Conservation (phyloP, 2,329 filamentous ascomycete species). For the Alternaria atra region DNA sequence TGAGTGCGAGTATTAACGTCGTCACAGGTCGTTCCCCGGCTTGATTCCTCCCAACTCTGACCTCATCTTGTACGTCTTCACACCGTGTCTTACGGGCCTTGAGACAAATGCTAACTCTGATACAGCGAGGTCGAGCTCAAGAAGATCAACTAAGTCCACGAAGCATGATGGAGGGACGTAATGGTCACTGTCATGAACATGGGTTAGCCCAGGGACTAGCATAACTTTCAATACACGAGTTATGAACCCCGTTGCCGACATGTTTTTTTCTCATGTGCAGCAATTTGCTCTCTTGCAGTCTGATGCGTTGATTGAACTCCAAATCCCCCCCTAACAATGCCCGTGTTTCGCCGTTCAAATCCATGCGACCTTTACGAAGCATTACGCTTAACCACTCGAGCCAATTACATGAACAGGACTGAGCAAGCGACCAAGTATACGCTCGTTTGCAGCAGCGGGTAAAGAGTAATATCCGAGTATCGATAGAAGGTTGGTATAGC, state of each 20-base stretch:
- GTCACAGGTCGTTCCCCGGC: conserved; percentile 74
- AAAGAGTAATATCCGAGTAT: no score
- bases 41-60: conserved; percentile 77
- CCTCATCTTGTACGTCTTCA: conserved; percentile 78
- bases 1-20: conserved; percentile 5
- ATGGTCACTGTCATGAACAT: background rate
- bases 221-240: background rate
- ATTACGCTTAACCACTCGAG: background rate
- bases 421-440: no score
- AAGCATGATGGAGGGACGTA: background rate
- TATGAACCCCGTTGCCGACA: background rate
- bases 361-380: background rate
- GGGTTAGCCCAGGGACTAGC: background rate
- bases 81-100: background rate
- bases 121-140: conserved; percentile 46
- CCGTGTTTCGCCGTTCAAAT: no score
- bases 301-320: background rate
- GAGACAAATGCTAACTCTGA: conserved; percentile 9
- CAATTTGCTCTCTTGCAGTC: background rate
- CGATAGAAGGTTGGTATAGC: no score
- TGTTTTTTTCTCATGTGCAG: background rate
- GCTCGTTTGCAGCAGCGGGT: no score
- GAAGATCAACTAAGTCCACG: conserved; percentile 41
- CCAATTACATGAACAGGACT: background rate
- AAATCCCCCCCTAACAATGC: background rate